Evolutionary conservation across 2,329 filamentous ascomycete species (phyloP).

Genomic region (Arthrobotrys musiformis): DNA sequence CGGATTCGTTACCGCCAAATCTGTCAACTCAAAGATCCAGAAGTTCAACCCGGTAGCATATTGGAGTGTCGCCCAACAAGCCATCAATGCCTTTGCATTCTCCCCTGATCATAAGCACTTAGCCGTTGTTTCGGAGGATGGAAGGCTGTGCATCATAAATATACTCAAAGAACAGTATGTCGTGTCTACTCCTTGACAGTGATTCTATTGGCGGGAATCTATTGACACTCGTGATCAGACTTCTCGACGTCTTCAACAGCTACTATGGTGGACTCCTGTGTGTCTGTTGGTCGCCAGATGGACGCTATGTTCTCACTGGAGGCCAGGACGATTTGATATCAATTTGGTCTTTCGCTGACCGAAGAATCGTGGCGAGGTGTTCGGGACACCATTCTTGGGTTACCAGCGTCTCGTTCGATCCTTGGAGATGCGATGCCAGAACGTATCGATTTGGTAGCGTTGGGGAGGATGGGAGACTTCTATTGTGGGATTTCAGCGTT

Average conservation of each 20-base stretch:
- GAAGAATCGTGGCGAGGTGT: conserved; percentile 85
- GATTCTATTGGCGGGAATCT: neutral
- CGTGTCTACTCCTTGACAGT: neutral
- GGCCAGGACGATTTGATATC: conserved; percentile 96
- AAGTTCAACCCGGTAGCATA: conserved; percentile 90
- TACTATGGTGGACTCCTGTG: conserved; percentile 95
- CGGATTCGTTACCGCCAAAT: conserved; percentile 71
- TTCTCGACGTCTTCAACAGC: conserved; percentile 86
- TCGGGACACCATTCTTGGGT: conserved; percentile 98
- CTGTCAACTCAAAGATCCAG: conserved; percentile 91
- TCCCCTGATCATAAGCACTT: conserved; percentile 88
- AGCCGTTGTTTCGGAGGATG: conserved; percentile 91
- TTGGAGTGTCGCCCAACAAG: conserved; percentile 92
- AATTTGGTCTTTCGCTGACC: conserved; percentile 91
- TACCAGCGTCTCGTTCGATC: conserved; percentile 90
- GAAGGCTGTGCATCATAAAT: conserved; percentile 87
- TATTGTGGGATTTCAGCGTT: conserved; percentile 97
- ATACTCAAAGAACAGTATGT: conserved; percentile 87
- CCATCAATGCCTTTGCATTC: conserved; percentile 90
- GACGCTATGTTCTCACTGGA: conserved; percentile 92
- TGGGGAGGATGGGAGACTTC: conserved; percentile 87
- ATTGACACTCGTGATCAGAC: conserved; percentile 65
- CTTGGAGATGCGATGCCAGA: conserved; percentile 93
- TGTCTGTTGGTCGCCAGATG: conserved; percentile 97
- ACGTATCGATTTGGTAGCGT: conserved; percentile 97